These are phyloP conservation scores for Paecilomyces sp. DNA, from an alignment of 2,329 filamentous ascomycete genomes.

Conservation along the genomic window DNA sequence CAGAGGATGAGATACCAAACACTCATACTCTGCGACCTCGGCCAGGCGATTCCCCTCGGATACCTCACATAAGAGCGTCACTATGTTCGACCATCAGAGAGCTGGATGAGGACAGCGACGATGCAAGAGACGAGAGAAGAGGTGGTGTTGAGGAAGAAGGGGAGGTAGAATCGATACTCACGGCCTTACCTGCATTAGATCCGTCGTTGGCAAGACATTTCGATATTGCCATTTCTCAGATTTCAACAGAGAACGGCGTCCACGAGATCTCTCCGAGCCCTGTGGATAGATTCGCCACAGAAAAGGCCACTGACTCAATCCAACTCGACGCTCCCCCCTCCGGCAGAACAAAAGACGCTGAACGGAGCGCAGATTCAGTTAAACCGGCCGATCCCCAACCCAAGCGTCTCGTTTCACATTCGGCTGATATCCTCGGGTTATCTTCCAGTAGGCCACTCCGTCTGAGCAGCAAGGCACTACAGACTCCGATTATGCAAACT, in stretches of 20 bases:
- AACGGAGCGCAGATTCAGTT: not conserved
- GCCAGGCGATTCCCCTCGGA: constrained; percentile 18
- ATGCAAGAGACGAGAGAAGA: not conserved
- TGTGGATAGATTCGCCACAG: not conserved
- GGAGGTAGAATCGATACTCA: constrained; percentile 15
- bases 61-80: constrained; percentile 20
- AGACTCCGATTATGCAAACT: not conserved
- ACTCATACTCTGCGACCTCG: constrained; percentile 24
- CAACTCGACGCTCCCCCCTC: not conserved
- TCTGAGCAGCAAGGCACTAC: not conserved
- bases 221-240: not conserved
- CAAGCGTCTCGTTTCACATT: not conserved
- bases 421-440: not conserved
- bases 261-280: not conserved
- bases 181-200: constrained; percentile 19
- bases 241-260: not conserved
- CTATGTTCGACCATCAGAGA: constrained; percentile 17
- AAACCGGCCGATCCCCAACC: not conserved
- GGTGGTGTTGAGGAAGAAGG: not conserved
- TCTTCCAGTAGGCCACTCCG: not conserved
- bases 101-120: constrained; percentile 3
- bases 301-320: not conserved
- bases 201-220: constrained; percentile 1
- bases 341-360: not conserved
- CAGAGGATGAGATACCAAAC: constrained; percentile 13